Base-by-base conservation (phyloP, 129 eudicot species). In the Escallonia herrerae region DNA sequence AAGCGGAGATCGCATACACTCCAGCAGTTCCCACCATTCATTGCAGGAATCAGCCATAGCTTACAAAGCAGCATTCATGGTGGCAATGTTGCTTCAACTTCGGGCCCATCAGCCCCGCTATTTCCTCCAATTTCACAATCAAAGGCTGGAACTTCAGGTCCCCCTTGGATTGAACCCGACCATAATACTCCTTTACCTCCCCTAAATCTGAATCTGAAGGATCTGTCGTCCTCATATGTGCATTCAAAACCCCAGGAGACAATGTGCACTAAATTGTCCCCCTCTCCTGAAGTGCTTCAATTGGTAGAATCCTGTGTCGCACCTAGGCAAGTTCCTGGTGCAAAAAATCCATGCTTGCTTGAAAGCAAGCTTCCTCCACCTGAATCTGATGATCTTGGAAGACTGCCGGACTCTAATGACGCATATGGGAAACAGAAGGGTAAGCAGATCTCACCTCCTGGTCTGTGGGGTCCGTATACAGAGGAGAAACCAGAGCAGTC, bases 261-360 rank as follows among this genome's bases (percentile, higher is more conserved):
- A 55, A 43, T 37, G 4, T 43, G 41, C 1, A 11, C 51, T 13
- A 80, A 43, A 43, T 51, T 62, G 12, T 14, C 71, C 15, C 80
- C 82, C 13, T 77, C 86, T 8, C 82, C 79, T 47, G 82, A 73
- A 47, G 80, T 77, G 40, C 71, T 77, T 40, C 67, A 65, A 43
- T 38, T 75, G 65, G 71, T 68, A 7, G 68, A 62, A 3, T 60
- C 84, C 6, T 53, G 69, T 72, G 78, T 55, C 2, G 74, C 72
- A 47, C 74, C 79, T 4, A 49, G 76, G 9, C 77, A 73, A 10
- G 33, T 22, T 22, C 33, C 33, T 1, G 33, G 33, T 22, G 60
- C 67, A 38, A 48, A 48, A 40, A 63, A 39, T 62, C 44, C 73
- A 52, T 40, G 43, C 13, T 65, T 55, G 41, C 57, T 22, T 4